Evolutionary conservation across 306 rosid species (phyloP), one percentile per base, ranked within the genome.

Genomic region (Cucurbita moschata): DNA sequence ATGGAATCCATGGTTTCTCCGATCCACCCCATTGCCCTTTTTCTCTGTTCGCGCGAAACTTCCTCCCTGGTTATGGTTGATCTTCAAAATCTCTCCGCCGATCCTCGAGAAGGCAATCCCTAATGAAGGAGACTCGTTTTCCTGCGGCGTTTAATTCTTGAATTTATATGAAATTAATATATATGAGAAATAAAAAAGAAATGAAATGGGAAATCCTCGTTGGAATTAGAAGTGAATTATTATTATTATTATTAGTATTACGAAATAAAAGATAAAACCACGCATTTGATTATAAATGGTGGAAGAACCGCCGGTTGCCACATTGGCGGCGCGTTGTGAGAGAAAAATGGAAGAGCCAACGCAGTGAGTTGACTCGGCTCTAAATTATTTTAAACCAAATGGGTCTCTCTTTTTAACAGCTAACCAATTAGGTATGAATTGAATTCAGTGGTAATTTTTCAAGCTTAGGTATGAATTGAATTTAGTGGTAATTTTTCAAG

Each of bases 21-120:
- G 46, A 91, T 47, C 85, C 72, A 79, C 40, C 86, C 97, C 95
- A 90, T 88, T 18, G 44, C 7, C 21, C 13, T n/a, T 0, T 60
- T 35, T 18, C 26, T 30, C 15, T 35, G n/a, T 51, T 50, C n/a
- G n/a, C 47, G 16, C 49, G 10, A 43, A 13, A 38, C 39, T 46
- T 66, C 54, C 21, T 15, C 43, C 52, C 39, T 53, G 15, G 72
- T 19, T 47, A 11, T 11, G 18, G 40, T 19, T 19, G 18, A n/a
- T 39, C 51, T 64, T 66, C 38, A 21, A 10, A 43, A 39, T n/a
- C 39, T 44, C 54, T 21, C 38, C 18, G 72, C 54, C 10, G n/a
- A 44, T 66, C 72, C 19, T 66, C 19, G 9, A 44, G 23, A 39
- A 9, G 69, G 38, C 69, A 9, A 39, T 7, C 50, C 69, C 46